Conservation (phyloP, 768 basidiomycete species). For the Lactifluus subvellereus region DNA sequence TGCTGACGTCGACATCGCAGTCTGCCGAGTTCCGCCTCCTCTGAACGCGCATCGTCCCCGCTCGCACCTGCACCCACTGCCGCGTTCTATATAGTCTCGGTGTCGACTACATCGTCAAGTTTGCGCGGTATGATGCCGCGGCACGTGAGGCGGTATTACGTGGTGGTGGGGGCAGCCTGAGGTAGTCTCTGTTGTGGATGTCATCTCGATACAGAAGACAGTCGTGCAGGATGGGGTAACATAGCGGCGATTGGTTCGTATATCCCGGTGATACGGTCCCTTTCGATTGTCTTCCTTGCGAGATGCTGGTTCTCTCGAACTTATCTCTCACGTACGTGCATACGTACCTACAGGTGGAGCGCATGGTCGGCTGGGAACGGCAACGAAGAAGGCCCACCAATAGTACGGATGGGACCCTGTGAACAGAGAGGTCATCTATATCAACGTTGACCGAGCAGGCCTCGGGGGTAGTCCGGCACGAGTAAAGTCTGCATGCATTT, state of each 20-base stretch:
- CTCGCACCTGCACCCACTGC: constrained; percentile 13
- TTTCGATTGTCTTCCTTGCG: no score
- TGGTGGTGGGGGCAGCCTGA: no score
- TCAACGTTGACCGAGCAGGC: constrained; percentile 86
- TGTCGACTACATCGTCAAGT: constrained; percentile 56
- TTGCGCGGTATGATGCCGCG: constrained; percentile 62
- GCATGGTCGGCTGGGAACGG: constrained; percentile 91
- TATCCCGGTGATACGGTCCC: constrained; percentile 66
- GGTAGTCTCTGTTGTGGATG: no score
- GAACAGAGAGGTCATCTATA: constrained; percentile 58
- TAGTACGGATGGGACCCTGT: constrained; percentile 84
- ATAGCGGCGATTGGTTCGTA: constrained; percentile 91
- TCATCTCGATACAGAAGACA: no score
- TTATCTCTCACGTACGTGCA: no score
- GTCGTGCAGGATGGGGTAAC: constrained; percentile 63
- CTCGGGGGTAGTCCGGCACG: constrained; percentile 50
- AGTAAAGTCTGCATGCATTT: neutral
- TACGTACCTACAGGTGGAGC: constrained; percentile 54
- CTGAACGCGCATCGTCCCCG: neutral
- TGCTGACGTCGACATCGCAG: neutral
- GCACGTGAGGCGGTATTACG: constrained; percentile 33
- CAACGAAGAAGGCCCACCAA: constrained; percentile 93
- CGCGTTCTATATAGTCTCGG: constrained; percentile 47
- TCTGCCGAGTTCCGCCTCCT: neutral
- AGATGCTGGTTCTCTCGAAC: no score